Percentiles rank a stretch among this genome's conserved stretches.
These are phyloP conservation scores for Lantana camara DNA, from an alignment of 257 asterid genomes.

Conservation along the genomic window DNA sequence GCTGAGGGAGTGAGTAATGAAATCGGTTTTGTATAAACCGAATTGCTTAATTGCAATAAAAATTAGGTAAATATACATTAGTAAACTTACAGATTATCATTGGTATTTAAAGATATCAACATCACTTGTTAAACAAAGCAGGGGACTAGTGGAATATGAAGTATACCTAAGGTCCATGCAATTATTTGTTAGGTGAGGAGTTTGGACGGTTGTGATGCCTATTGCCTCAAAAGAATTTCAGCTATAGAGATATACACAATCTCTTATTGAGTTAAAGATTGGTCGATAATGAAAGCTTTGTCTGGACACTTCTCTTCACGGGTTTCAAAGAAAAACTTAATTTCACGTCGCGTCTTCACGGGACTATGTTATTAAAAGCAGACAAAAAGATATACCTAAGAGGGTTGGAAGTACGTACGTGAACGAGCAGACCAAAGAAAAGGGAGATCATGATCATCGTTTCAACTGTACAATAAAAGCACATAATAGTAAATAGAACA, in stretches of 20 bases:
- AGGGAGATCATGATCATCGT: too few species aligned
- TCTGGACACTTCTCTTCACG: slow-evolving; percentile 33
- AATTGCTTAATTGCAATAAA: not conserved
- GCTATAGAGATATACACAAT: slow-evolving; percentile 1
- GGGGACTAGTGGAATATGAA: not conserved
- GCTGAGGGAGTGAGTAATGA: not conserved
- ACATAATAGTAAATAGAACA: not conserved
- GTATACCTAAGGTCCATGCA: not conserved
- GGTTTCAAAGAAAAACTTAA: slow-evolving; percentile 15
- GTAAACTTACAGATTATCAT: too few species aligned
- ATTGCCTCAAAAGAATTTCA: not conserved
- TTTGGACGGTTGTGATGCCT: not conserved
- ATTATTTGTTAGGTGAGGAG: not conserved
- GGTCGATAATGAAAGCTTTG: slow-evolving; percentile 4
- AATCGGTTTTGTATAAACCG: not conserved
- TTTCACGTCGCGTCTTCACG: slow-evolving; percentile 27
- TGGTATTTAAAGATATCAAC: not conserved
- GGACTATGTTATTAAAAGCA: slow-evolving; percentile 1
- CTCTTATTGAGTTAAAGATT: not conserved
- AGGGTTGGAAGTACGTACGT: not conserved
- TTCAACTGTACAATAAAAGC: not conserved
- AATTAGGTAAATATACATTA: too few species aligned
- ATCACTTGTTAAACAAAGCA: not conserved
- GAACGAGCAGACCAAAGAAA: not conserved
- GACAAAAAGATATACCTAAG: not conserved